Conservation (phyloP, 768 basidiomycete species). For the Leccinum olivaceopallidum region DNA sequence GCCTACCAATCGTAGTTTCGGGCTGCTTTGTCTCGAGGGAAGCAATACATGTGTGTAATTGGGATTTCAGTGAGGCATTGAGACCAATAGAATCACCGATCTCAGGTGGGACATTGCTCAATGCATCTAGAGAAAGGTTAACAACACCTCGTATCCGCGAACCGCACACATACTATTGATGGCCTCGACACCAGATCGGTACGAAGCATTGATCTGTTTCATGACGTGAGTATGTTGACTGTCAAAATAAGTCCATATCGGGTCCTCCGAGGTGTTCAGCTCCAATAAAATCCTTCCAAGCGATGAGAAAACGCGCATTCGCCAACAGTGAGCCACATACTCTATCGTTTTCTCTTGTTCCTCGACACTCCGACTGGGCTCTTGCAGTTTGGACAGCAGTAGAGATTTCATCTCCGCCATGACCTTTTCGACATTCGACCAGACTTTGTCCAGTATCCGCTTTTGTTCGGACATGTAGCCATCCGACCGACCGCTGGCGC, state of each 20-base stretch:
- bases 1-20: conserved; percentile 60
- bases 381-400: conserved; percentile 77
- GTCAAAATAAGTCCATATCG: conserved; percentile 95
- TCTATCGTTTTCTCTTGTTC: conserved; percentile 98
- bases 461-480: conserved; percentile 75
- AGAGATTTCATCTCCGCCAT: conserved; percentile 88
- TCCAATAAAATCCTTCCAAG: conserved; percentile 78
- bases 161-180: conserved; percentile 45
- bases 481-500: conserved; percentile 54
- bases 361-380: conserved; percentile 76
- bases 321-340: conserved; percentile 44
- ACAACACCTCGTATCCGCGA: background rate
- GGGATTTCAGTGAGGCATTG: conserved; percentile 46
- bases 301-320: conserved; percentile 12
- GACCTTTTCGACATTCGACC: conserved; percentile 92
- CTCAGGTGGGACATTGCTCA: conserved; percentile 44
- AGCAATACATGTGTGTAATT: conserved; percentile 60
- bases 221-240: conserved; percentile 88
- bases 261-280: conserved; percentile 82
- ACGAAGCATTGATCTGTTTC: conserved; percentile 67
- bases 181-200: conserved; percentile 48
- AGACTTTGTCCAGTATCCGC: conserved; percentile 93
- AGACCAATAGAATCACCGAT: conserved; percentile 38
- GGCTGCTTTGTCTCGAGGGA: conserved; percentile 64
- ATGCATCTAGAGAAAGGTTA: conserved; percentile 39